Evolutionary conservation across 2,329 filamentous ascomycete species (phyloP).

Genomic region (Beauveria pseudobassiana): DNA sequence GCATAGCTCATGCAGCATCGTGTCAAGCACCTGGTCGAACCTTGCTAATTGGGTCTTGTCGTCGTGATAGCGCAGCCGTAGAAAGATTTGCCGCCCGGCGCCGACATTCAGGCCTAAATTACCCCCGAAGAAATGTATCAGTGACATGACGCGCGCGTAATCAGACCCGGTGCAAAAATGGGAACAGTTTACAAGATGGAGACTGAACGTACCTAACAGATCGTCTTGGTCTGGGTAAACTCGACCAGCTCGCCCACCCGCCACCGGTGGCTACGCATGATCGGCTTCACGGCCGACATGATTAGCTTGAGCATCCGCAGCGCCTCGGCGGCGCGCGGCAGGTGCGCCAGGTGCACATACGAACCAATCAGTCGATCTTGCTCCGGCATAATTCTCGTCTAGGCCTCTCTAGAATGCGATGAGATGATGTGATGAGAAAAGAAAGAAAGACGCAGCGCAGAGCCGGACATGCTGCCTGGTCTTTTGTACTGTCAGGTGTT

Average conservation of each 20-base stretch:
- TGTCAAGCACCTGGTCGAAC: constrained; percentile 75
- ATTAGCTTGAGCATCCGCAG: constrained; percentile 64
- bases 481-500: not conserved
- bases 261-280: constrained; percentile 85
- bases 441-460: not conserved
- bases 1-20: constrained; percentile 89
- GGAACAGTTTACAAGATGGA: not conserved
- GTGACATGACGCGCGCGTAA: too few relatives aligned
- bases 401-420: not conserved
- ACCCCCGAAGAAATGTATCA: not conserved
- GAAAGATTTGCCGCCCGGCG: constrained; percentile 67
- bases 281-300: constrained; percentile 84
- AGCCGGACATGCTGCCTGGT: not conserved
- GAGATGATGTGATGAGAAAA: too few relatives aligned
- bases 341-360: constrained; percentile 41
- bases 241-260: constrained; percentile 72
- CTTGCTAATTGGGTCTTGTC: constrained; percentile 73
- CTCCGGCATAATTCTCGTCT: constrained; percentile 28
- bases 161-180: not conserved
- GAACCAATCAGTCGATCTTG: constrained; percentile 38
- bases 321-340: constrained; percentile 42
- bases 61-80: constrained; percentile 70
- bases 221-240: constrained; percentile 67
- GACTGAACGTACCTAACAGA: constrained; percentile 51
- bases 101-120: constrained; percentile 66